Conservation (phyloP, 768 basidiomycete species). For the Mrakia hoshinonis region DNA sequence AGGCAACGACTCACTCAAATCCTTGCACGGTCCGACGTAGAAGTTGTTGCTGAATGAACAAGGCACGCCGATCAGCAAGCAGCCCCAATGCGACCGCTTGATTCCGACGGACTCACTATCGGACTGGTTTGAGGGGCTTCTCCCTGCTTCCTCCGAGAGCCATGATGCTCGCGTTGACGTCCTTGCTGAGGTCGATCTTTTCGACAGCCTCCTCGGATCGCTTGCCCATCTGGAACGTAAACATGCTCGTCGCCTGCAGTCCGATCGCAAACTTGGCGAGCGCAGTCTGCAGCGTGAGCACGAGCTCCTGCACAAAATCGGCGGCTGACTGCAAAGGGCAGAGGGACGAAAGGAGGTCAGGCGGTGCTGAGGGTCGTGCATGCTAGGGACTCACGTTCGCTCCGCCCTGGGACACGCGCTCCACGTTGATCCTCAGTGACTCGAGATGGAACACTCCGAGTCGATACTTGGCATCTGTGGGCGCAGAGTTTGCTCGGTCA, state of each 20-base stretch:
- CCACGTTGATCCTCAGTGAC: slow-evolving; percentile 24
- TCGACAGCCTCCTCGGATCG: slow-evolving; percentile 24
- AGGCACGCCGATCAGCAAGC: too few relatives aligned
- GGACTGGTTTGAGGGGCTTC: neutral
- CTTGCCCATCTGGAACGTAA: slow-evolving; percentile 14
- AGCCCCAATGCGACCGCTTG: too few relatives aligned
- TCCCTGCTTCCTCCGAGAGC: slow-evolving; percentile 3
- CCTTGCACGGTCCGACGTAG: slow-evolving; percentile 16
- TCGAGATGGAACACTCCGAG: slow-evolving; percentile 28
- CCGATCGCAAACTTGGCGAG: slow-evolving; percentile 20
- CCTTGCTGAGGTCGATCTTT: slow-evolving; percentile 10
- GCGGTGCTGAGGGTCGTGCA: neutral
- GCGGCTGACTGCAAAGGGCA: slow-evolving; percentile 9
- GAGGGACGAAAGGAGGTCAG: neutral
- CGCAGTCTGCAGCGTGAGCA: slow-evolving; percentile 14
- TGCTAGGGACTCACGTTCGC: slow-evolving; percentile 9
- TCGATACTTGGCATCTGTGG: slow-evolving; percentile 21
- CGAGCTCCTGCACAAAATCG: slow-evolving; percentile 27
- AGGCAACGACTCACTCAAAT: slow-evolving; percentile 9
- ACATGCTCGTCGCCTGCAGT: slow-evolving; percentile 25
- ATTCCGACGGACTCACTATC: slow-evolving; percentile 2
- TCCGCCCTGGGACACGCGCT: slow-evolving; percentile 17
- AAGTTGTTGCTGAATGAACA: slow-evolving; percentile 5
- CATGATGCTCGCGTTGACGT: slow-evolving; percentile 7
- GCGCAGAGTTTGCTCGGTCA: neutral